Percentiles rank a stretch among this genome's conserved stretches.
phyloP scores from a whole-genome alignment of 2,329 filamentous ascomycete species.

The Neurospora crassa region DNA sequence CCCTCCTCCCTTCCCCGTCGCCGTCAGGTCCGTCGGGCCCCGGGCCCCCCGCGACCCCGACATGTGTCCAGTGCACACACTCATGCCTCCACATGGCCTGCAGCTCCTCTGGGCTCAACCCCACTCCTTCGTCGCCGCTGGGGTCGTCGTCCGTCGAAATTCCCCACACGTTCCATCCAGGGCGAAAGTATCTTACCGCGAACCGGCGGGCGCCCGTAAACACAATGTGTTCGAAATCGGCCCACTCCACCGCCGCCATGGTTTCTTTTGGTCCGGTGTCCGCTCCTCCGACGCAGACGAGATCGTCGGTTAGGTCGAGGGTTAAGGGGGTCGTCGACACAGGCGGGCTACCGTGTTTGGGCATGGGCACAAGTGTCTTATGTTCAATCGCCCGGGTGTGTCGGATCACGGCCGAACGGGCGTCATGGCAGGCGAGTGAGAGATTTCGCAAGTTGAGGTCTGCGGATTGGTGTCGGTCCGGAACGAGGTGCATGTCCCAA shows the following conservation, averaged over 20 bases:
- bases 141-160: background rate
- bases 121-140: background rate
- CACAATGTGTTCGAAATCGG: conserved; percentile 9
- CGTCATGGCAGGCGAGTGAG: conserved; percentile 8
- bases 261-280: background rate
- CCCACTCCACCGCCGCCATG: conserved; percentile 2
- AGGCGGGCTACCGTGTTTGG: background rate
- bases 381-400: background rate
- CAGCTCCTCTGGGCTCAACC: background rate
- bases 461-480: conserved; percentile 7
- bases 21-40: background rate
- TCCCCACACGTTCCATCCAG: conserved; percentile 4
- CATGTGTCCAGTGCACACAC: background rate
- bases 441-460: conserved; percentile 7
- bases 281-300: conserved; percentile 8
- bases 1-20: background rate
- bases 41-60: background rate
- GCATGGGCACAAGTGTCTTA: conserved; percentile 6
- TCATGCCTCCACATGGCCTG: background rate
- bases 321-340: conserved; percentile 1
- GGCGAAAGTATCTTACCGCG: conserved; percentile 7
- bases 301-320: conserved; percentile 8
- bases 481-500: conserved; percentile 9
- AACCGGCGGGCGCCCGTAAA: conserved; percentile 7
- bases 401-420: conserved; percentile 8